phyloP scores from a whole-genome alignment of 2,329 filamentous ascomycete species.

The Epichloe bromicola region DNA sequence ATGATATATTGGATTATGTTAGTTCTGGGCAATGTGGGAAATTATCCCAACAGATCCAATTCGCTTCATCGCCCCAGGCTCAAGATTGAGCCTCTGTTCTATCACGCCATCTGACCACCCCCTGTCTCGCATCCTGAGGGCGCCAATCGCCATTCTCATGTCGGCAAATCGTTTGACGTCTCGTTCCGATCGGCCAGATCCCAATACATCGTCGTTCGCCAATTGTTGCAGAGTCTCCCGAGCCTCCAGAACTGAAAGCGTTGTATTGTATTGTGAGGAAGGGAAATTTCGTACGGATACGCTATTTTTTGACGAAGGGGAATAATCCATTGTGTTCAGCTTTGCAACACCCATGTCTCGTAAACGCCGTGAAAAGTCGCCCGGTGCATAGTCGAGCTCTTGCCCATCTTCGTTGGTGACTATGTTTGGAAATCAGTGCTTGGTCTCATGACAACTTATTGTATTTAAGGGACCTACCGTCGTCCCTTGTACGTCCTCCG shows the following conservation, averaged over 20 bases:
- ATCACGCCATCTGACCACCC: not conserved
- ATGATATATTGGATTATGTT: too few species aligned
- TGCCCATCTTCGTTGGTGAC: not conserved
- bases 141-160: slow-evolving; percentile 2
- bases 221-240: not conserved
- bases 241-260: not conserved
- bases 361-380: slow-evolving; percentile 1
- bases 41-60: not conserved
- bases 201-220: not conserved
- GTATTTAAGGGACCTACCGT: not conserved
- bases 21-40: not conserved
- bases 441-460: too few species aligned
- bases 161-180: slow-evolving; percentile 1
- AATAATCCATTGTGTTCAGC: not conserved
- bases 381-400: not conserved
- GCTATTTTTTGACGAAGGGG: not conserved
- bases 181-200: not conserved
- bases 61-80: not conserved
- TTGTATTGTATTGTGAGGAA: not conserved
- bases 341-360: not conserved
- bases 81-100: not conserved
- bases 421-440: not conserved
- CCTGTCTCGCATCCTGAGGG: slow-evolving; percentile 1
- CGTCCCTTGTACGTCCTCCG: not conserved
- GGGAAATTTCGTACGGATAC: not conserved